Evolutionary conservation across 768 basidiomycete species (phyloP).

Genomic region (Psilocybe cubensis): DNA sequence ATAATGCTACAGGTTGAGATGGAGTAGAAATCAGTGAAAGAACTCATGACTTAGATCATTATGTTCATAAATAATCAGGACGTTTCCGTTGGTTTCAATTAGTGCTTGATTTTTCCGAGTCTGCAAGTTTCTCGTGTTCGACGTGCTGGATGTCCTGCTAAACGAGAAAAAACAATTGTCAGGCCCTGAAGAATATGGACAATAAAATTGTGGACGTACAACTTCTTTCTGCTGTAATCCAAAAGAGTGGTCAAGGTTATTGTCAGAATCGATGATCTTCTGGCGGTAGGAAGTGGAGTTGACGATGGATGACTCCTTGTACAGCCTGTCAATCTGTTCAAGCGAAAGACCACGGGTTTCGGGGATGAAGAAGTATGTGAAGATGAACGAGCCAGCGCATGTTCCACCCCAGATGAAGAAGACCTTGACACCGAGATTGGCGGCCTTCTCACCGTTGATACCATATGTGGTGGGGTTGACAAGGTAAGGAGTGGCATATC

Average conservation of each 20-base stretch:
- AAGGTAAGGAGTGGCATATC: conserved; percentile 60
- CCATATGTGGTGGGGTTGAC: conserved; percentile 41
- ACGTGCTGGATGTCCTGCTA: conserved; percentile 1
- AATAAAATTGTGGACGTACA: not conserved
- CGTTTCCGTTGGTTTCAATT: not conserved
- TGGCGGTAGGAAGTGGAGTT: not conserved
- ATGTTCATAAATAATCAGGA: too few species aligned
- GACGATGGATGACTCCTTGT: conserved; percentile 53
- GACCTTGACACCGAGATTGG: conserved; percentile 64
- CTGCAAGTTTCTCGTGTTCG: not conserved
- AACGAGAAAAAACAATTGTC: not conserved
- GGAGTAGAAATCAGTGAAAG: not conserved
- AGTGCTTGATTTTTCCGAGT: not conserved
- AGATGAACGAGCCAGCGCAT: conserved; percentile 68
- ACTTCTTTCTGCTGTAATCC: not conserved
- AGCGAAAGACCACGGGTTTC: conserved; percentile 76
- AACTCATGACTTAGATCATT: not conserved
- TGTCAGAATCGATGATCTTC: not conserved
- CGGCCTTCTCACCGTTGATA: conserved; percentile 32
- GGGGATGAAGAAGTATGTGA: conserved; percentile 43
- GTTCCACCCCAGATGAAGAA: conserved; percentile 85
- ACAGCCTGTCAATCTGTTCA: conserved; percentile 80
- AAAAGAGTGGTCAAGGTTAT: not conserved
- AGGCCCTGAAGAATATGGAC: not conserved
- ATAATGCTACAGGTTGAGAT: not conserved